Evolutionary conservation across 2,329 filamentous ascomycete genomes (phyloP).

Genomic region (Aphanocladium album): DNA sequence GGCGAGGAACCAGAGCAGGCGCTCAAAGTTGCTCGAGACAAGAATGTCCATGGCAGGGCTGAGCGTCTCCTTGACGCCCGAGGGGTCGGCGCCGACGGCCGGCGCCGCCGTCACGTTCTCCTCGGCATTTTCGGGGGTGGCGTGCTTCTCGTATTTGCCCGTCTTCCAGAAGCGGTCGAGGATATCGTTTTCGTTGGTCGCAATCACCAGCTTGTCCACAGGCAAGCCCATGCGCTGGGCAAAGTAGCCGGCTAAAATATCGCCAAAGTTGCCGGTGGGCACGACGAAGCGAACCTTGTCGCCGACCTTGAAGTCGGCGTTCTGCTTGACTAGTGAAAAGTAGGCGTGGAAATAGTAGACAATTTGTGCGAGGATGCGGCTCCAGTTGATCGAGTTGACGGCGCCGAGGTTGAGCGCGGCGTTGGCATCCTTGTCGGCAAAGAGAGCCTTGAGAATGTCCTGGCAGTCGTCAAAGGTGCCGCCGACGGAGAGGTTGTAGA

Average conservation of each 20-base stretch:
- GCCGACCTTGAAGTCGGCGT: conserved; percentile 55
- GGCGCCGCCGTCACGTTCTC: conserved; percentile 60
- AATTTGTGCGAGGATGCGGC: conserved; percentile 91
- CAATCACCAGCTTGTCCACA: conserved; percentile 80
- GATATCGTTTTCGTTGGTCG: conserved; percentile 97
- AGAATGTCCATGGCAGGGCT: conserved; percentile 97
- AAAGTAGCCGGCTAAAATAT: conserved; percentile 91
- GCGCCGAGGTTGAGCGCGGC: conserved; percentile 77
- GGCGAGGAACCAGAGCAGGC: conserved; percentile 87
- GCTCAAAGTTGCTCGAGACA: conserved; percentile 94
- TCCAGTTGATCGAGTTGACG: conserved; percentile 96
- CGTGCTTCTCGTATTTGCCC: conserved; percentile 82
- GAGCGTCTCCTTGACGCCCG: conserved; percentile 83
- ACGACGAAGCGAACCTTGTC: conserved; percentile 80
- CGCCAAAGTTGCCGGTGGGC: conserved; percentile 94
- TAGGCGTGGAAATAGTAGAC: conserved; percentile 97
- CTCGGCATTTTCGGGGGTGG: conserved; percentile 35
- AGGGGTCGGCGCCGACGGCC: conserved; percentile 56
- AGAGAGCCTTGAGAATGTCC: conserved; percentile 92
- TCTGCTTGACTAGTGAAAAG: conserved; percentile 67
- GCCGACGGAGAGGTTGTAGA: conserved; percentile 84
- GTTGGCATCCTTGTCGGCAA: conserved; percentile 82
- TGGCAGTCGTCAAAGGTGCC: conserved; percentile 97
- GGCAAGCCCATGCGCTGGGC: conserved; percentile 86
- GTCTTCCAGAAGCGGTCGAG: conserved; percentile 92